Evolutionary conservation across 1,284 basidiomycete genomes (phyloP).

Genomic region (Trametes versicolor): DNA sequence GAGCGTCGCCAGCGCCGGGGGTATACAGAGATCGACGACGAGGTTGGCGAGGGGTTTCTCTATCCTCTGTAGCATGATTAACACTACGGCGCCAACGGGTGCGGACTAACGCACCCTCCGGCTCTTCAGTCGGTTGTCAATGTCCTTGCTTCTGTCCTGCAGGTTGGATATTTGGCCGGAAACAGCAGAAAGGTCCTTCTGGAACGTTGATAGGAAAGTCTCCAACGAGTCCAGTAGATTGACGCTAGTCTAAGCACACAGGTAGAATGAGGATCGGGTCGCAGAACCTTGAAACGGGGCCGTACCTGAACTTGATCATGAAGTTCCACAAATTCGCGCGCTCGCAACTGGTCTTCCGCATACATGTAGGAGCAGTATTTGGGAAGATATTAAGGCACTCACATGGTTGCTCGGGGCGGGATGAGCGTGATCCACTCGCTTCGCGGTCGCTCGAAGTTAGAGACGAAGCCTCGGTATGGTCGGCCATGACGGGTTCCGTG

Average conservation of each 20-base stretch:
- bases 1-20: constrained; percentile 81
- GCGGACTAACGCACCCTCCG: constrained; percentile 66
- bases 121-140: constrained; percentile 87
- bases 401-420: constrained; percentile 23
- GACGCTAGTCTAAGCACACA: constrained; percentile 68
- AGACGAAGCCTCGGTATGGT: background rate
- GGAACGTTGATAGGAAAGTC: constrained; percentile 93
- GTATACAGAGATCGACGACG: constrained; percentile 83
- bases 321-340: constrained; percentile 82
- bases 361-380: constrained; percentile 11
- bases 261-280: constrained; percentile 17
- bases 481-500: background rate
- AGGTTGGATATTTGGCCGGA: constrained; percentile 96
- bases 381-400: constrained; percentile 2
- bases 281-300: background rate
- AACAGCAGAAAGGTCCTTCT: constrained; percentile 91
- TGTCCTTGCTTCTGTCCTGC: constrained; percentile 89
- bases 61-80: constrained; percentile 68
- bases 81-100: background rate
- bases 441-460: background rate
- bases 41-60: constrained; percentile 88
- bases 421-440: background rate
- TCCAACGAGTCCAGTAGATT: constrained; percentile 87
- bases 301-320: constrained; percentile 82
- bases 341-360: constrained; percentile 47